Percentiles rank a stretch among this genome's conserved stretches.
Evolutionary conservation across 2,329 filamentous ascomycete genomes (phyloP).

Genomic region (Arthrobotrys pseudoclavata): DNA sequence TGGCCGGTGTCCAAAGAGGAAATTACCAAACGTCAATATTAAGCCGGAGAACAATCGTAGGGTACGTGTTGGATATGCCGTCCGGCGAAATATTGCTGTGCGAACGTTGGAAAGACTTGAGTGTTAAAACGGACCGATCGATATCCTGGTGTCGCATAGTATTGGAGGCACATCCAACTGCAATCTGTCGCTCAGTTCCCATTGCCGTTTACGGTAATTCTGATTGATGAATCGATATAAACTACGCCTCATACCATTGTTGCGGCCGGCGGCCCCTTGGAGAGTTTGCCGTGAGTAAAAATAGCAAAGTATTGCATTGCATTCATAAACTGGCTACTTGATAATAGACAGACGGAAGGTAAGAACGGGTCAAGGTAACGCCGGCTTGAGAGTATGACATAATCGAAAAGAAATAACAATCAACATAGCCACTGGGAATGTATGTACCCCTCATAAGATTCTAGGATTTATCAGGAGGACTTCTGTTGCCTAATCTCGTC

Average conservation of each 20-base stretch:
- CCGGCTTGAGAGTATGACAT: constrained; percentile 34
- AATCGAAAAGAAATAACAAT: constrained; percentile 3
- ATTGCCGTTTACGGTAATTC: constrained; percentile 17
- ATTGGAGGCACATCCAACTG: background rate
- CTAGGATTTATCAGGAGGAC: constrained; percentile 17
- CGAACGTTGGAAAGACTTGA: constrained; percentile 4
- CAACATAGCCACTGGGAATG: constrained; percentile 1
- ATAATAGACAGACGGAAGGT: constrained; percentile 2
- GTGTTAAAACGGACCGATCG: background rate
- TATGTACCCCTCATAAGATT: constrained; percentile 6
- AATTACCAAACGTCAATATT: constrained; percentile 19
- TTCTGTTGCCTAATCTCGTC: constrained; percentile 55
- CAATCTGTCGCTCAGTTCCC: background rate
- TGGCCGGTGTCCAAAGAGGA: background rate
- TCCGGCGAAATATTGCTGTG: background rate
- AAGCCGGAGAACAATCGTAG: constrained; percentile 52
- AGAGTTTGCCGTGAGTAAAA: background rate
- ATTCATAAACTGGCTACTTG: constrained; percentile 5
- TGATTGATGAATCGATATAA: constrained; percentile 3
- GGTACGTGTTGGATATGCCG: constrained; percentile 25
- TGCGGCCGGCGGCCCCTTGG: background rate
- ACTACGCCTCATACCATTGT: background rate
- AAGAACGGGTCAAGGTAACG: constrained; percentile 21
- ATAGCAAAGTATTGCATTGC: constrained; percentile 14
- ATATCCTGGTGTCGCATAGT: background rate